These are phyloP conservation scores for Neotropicomus parvogracilis DNA, from an alignment of 1,284 basidiomycete genomes.

Conservation along the genomic window DNA sequence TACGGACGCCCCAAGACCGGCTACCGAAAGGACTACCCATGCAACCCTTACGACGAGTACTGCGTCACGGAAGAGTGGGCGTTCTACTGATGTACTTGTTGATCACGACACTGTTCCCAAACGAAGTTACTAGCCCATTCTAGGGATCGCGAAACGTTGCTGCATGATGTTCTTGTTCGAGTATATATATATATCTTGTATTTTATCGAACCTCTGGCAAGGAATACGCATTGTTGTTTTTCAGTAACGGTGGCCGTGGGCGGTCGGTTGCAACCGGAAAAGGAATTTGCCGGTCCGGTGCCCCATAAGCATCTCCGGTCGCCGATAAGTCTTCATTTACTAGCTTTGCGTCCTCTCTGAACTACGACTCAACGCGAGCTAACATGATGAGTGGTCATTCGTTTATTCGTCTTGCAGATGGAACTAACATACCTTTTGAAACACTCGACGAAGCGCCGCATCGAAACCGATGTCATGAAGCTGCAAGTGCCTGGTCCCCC, in stretches of 20 bases:
- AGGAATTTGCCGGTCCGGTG: slow-evolving; percentile 17
- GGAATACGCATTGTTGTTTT: slow-evolving; percentile 13
- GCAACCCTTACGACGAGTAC: slow-evolving; percentile 55
- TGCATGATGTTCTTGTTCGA: slow-evolving; percentile 5
- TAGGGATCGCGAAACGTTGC: slow-evolving; percentile 12
- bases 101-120: slow-evolving; percentile 1
- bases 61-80: slow-evolving; percentile 73
- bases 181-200: slow-evolving; percentile 24
- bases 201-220: slow-evolving; percentile 19
- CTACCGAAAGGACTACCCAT: slow-evolving; percentile 45
- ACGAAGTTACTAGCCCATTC: slow-evolving; percentile 4
- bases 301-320: slow-evolving; percentile 8
- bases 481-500: slow-evolving; percentile 56
- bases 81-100: slow-evolving; percentile 43
- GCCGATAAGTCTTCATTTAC: slow-evolving; percentile 19
- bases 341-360: slow-evolving; percentile 8
- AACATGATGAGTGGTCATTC: slow-evolving; percentile 41
- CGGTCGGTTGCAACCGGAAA: slow-evolving; percentile 17
- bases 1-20: slow-evolving; percentile 37
- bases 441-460: slow-evolving; percentile 76
- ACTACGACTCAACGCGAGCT: slow-evolving; percentile 14
- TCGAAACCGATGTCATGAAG: slow-evolving; percentile 99
- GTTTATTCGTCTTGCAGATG: not conserved
- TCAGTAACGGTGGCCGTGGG: not conserved
- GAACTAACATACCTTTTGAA: slow-evolving; percentile 21